phyloP scores from a whole-genome alignment of 139 green algal genomes.

The Pseudopediastrum boryanum region DNA sequence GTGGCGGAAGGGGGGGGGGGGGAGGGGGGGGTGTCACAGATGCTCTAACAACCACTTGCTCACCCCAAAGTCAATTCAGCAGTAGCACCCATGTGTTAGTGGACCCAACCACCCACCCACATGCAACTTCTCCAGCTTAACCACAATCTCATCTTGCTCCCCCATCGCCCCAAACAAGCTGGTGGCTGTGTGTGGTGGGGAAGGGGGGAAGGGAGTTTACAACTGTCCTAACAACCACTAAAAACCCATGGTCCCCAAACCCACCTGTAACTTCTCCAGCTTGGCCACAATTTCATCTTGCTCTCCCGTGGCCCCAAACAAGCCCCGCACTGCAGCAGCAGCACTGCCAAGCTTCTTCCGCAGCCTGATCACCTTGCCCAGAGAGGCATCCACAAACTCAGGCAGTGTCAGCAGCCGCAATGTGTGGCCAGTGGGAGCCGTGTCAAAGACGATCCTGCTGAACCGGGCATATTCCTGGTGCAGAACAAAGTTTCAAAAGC shows the following conservation, averaged over 20 bases:
- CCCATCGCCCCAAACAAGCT: conserved; percentile 71
- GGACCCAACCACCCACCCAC: no score
- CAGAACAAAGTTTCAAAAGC: no score
- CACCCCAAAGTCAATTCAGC: no score
- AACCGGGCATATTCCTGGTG: conserved; percentile 93
- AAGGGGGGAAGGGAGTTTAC: no score
- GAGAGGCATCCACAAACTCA: conserved; percentile 83
- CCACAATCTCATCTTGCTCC: conserved; percentile 72
- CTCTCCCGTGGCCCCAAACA: conserved; percentile 69
- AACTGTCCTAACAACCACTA: no score
- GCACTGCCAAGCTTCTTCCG: conserved; percentile 73
- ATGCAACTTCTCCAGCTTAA: conserved; percentile 70
- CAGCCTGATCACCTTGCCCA: conserved; percentile 79
- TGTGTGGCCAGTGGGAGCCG: conserved; percentile 95
- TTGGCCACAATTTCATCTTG: conserved; percentile 78
- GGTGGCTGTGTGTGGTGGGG: no score
- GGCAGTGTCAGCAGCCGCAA: conserved; percentile 88
- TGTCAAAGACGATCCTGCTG: conserved; percentile 98
- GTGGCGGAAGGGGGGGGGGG: no score
- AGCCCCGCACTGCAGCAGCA: conserved; percentile 56
- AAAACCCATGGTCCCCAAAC: no score
- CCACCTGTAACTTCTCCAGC: conserved; percentile 61
- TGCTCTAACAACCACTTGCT: no score
- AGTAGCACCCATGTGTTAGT: no score
- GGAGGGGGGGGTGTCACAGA: no score